Evolutionary conservation across 1,284 basidiomycete genomes (phyloP).

Genomic region (Ustanciosporium gigantosporum): DNA sequence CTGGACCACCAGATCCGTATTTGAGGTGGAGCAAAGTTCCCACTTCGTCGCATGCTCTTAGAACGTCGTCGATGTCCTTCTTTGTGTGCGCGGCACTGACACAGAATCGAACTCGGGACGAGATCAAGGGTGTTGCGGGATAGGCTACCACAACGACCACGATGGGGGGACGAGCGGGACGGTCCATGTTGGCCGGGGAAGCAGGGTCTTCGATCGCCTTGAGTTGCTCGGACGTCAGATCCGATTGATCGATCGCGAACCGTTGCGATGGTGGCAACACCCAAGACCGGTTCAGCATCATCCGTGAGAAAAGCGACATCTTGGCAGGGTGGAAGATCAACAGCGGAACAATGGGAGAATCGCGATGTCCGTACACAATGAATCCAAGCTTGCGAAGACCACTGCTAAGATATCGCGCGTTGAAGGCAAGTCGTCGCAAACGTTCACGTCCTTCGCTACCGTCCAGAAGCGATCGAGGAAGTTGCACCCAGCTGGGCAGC

Average conservation of each 20-base stretch:
- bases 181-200: slow-evolving; percentile 20
- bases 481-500: slow-evolving; percentile 52
- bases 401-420: slow-evolving; percentile 84
- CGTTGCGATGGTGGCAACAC: slow-evolving; percentile 53
- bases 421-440: slow-evolving; percentile 88
- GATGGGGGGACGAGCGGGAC: slow-evolving; percentile 48
- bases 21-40: slow-evolving; percentile 80
- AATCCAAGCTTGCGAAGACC: slow-evolving; percentile 91
- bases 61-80: slow-evolving; percentile 85
- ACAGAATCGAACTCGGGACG: slow-evolving; percentile 89
- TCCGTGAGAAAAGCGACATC: slow-evolving; percentile 56
- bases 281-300: slow-evolving; percentile 55
- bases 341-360: slow-evolving; percentile 90
- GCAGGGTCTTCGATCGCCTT: slow-evolving; percentile 39
- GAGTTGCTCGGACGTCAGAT: slow-evolving; percentile 31
- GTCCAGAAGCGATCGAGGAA: slow-evolving; percentile 46
- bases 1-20: slow-evolving; percentile 69
- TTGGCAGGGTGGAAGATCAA: slow-evolving; percentile 83
- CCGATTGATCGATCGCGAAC: slow-evolving; percentile 29
- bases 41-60: slow-evolving; percentile 88
- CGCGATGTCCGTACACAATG: slow-evolving; percentile 89
- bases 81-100: slow-evolving; percentile 94
- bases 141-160: slow-evolving; percentile 59
- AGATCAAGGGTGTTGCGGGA: slow-evolving; percentile 88
- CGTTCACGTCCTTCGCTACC: slow-evolving; percentile 75